phyloP scores from a whole-genome alignment of 2,329 filamentous ascomycete genomes.

The Fusarium napiforme region DNA sequence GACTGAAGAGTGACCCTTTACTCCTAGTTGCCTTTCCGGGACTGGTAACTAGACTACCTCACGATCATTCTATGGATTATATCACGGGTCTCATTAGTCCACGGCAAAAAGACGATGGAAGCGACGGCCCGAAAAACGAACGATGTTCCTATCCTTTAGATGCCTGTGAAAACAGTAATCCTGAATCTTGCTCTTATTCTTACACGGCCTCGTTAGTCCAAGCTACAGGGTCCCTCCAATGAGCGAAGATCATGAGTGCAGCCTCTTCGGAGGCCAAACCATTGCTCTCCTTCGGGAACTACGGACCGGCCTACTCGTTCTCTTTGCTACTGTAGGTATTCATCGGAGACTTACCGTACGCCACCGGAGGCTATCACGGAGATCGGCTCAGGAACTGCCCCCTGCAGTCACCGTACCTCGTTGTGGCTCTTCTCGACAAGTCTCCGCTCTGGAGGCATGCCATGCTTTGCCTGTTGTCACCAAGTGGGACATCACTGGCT shows the following conservation, averaged over 20 bases:
- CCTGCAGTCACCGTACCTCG: neutral
- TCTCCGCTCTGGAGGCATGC: constrained; percentile 1
- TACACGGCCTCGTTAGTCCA: neutral
- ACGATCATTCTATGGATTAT: constrained; percentile 15
- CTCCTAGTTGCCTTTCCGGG: constrained; percentile 20
- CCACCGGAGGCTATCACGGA: constrained; percentile 17
- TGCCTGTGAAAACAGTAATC: constrained; percentile 1
- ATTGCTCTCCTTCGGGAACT: constrained; percentile 21
- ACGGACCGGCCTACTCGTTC: constrained; percentile 26
- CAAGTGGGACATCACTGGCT: neutral
- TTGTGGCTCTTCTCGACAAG: constrained; percentile 5
- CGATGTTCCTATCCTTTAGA: constrained; percentile 9
- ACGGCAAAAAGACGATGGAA: constrained; percentile 26
- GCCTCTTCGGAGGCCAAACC: constrained; percentile 27
- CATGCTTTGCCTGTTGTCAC: constrained; percentile 6
- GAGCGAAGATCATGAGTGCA: constrained; percentile 13
- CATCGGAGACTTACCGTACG: constrained; percentile 4
- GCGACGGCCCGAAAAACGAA: constrained; percentile 35
- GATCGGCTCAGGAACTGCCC: constrained; percentile 9
- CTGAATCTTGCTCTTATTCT: neutral
- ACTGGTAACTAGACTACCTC: constrained; percentile 8
- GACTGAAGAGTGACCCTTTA: constrained; percentile 16
- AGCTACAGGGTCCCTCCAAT: constrained; percentile 25
- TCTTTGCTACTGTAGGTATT: constrained; percentile 1
- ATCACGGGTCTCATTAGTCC: constrained; percentile 5